A percentile compares a stretch with the other conserved stretches of the same genome.
phyloP scores from a whole-genome alignment of 352 stramenopile genomes.

The Aphanomyces euteiches region DNA sequence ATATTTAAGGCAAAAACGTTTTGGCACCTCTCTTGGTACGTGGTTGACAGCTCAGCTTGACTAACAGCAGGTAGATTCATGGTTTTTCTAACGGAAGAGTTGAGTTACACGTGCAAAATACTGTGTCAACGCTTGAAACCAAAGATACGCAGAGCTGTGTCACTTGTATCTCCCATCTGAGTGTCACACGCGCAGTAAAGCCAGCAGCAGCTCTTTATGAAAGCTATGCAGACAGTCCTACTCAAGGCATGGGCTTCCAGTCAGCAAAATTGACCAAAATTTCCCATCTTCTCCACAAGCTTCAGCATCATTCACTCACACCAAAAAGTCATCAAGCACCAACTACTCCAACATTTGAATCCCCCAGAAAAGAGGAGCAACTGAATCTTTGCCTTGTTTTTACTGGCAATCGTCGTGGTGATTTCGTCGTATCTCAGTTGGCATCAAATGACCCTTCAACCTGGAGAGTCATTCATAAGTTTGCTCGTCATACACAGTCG shows the following conservation, averaged over 20 bases:
- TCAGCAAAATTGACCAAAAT: slow-evolving; percentile 21
- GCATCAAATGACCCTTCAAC: background rate
- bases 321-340: background rate
- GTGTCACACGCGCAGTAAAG: background rate
- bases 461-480: slow-evolving; percentile 5
- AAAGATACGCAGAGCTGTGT: background rate
- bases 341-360: background rate
- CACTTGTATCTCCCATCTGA: slow-evolving; percentile 9
- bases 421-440: slow-evolving; percentile 19
- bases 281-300: slow-evolving; percentile 23
- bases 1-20: too few relatives aligned
- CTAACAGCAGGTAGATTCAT: slow-evolving; percentile 7
- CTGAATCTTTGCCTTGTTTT: slow-evolving; percentile 17
- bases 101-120: background rate
- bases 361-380: background rate
- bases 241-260: slow-evolving; percentile 1
- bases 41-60: too few relatives aligned
- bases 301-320: slow-evolving; percentile 24
- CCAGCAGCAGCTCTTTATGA: slow-evolving; percentile 10
- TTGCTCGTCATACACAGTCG: slow-evolving; percentile 11
- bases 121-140: background rate
- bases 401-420: slow-evolving; percentile 3
- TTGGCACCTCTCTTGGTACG: too few relatives aligned
- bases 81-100: slow-evolving; percentile 20
- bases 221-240: slow-evolving; percentile 29